Evolutionary conservation across 2,329 filamentous ascomycete genomes (phyloP), one percentile per base, ranked within the genome.

Genomic region (Aureobasidium sp.): DNA sequence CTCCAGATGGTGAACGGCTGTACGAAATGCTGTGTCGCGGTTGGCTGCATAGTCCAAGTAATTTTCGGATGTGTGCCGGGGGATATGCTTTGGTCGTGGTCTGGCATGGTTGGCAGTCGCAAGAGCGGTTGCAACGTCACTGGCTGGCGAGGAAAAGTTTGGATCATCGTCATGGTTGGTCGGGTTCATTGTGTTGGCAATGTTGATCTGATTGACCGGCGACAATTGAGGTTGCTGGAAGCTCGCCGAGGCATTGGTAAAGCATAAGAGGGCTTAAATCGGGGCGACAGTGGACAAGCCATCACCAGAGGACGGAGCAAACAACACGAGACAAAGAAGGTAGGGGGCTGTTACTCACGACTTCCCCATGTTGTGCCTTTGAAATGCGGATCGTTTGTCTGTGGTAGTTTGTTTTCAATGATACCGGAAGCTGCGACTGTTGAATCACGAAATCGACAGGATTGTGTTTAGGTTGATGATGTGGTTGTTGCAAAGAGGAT

Each of bases 11-110:
- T 70, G 64, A 36, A 73, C 61, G 51, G 69, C 70, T 61, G 73
- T 72, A 57, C 66, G 66, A 44, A 73, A 63, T 27, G 71, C 72
- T 41, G 65, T 69, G 27, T 68, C 67, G 65, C 71, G 70, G 63
- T 72, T 70, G 51, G 63, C 61, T 64, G 70, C 70, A 68, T 70
- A 74, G 9, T 65, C 65, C 13, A 68, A 65, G 50, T 73, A 74
- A 66, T 63, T 68, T 24, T 67, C 50, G 17, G 71, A 73, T 41
- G 67, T 60, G 29, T 67, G 63, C 32, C 70, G 71, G 24, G 73
- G 72, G 27, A 74, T 70, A 52, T 67, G 70, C 60, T 65, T 69
- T 9, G 71, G 72, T 59, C 72, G 70, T 41, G 66, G 64, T 52
- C 73, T 67, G n/a, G 72, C 73, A 61, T 69, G 64, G 48, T 74